Base-by-base conservation (phyloP, 1,284 basidiomycete species). In the Apiotrichum veenhuisii region DNA sequence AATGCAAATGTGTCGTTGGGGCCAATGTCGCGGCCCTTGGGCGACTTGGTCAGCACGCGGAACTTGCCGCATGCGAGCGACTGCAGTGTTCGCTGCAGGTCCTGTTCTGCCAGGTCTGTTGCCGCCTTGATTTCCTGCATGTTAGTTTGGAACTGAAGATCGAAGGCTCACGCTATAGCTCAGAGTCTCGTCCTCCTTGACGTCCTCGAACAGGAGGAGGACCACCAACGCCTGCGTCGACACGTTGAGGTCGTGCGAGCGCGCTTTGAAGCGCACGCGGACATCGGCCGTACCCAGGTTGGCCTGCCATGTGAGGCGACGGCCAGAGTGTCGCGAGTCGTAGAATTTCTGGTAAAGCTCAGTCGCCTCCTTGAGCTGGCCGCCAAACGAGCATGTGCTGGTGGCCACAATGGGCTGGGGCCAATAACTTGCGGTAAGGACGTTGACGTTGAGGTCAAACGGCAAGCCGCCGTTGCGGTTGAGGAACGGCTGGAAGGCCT, bases 31-130 rank as follows among this genome's bases (percentile, higher is more conserved):
- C 92, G 84, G 3, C 90, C 85, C 49, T 88, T 85, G 1, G 96
- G 96, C 63, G 88, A 87, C 72, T 98, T 98, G 72, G 86, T 89
- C 58, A 99, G 77, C 36, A 98, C 82, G 70, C 95, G 93, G 80
- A 84, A 94, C 75, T 96, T 98, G n/a, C 89, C 93, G 70, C 95
- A 98, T 1, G 96, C 94, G 14, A 99, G 82, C 0, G 93, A 94
- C 73, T 98, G 96, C 11, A 99, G 82, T 61, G 94, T 90, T 12
- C 96, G 86, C 71, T 89, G 86, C 11, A 98, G 81, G 55, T 98
- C 95, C 0, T 63, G 60, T 15, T 93, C 87, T 0, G 85, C 82
- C 48, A 98, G 89, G 18, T 78, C 74, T 0, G 91, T 93, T 1
- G 86, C 82, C 1, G 72, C 55, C 63, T 78, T 72, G 55, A 84